Percentiles rank a stretch among this genome's conserved stretches.
Evolutionary conservation across 169 alveolate genomes (phyloP).

Genomic region (Plasmodium vinckei): DNA sequence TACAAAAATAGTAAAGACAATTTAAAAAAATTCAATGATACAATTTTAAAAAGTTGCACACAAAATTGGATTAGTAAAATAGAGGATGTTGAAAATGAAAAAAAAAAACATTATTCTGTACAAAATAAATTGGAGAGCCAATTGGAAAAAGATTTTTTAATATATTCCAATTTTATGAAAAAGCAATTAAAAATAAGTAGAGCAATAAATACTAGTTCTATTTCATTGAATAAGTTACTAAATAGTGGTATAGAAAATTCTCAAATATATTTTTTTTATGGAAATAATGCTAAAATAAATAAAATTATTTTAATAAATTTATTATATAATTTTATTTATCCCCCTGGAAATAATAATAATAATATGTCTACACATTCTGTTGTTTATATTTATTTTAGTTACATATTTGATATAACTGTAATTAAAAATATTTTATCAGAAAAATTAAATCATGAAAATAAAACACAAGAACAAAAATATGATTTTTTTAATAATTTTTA

Average conservation of each 20-base stretch:
- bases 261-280: slow-evolving; percentile 41
- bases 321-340: slow-evolving; percentile 6
- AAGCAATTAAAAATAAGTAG: slow-evolving; percentile 2
- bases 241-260: slow-evolving; percentile 18
- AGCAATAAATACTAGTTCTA: slow-evolving; percentile 8
- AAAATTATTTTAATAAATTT: slow-evolving; percentile 31
- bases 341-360: background rate
- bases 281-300: slow-evolving; percentile 41
- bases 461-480: background rate
- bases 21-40: no score
- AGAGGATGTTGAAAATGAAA: background rate
- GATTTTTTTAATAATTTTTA: slow-evolving; percentile 38
- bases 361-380: background rate
- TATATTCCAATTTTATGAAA: slow-evolving; percentile 32
- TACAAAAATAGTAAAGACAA: no score
- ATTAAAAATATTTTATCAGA: slow-evolving; percentile 22
- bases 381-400: slow-evolving; percentile 47
- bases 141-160: slow-evolving; percentile 1
- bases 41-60: background rate
- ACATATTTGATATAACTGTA: slow-evolving; percentile 28
- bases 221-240: slow-evolving; percentile 20
- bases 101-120: background rate
- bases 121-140: background rate
- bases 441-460: slow-evolving; percentile 25
- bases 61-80: background rate